phyloP scores from a whole-genome alignment of 495 filamentous ascomycete species.

The Aspergillus mulundensis region DNA sequence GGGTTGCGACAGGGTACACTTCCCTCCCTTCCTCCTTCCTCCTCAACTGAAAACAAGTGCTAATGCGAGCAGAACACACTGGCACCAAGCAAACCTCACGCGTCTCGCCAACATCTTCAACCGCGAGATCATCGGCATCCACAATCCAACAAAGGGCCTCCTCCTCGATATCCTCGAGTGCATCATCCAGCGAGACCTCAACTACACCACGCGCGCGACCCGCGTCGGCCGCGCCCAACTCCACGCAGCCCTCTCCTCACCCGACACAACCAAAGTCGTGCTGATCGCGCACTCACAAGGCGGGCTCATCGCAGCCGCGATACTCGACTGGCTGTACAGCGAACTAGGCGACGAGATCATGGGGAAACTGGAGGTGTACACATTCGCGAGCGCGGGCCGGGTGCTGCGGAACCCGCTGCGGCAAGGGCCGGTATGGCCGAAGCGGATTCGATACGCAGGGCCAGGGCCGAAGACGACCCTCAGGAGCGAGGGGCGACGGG shows the following conservation, averaged over 20 bases:
- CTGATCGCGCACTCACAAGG: constrained; percentile 75
- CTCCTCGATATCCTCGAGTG: constrained; percentile 67
- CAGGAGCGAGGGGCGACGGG: no score
- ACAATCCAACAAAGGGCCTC: constrained; percentile 64
- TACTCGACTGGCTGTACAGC: constrained; percentile 66
- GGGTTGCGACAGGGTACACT: constrained; percentile 10
- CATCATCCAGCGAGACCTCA: constrained; percentile 64
- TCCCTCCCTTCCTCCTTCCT: neutral
- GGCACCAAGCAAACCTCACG: constrained; percentile 62
- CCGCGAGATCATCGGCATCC: constrained; percentile 63
- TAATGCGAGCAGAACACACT: neutral
- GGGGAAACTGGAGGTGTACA: constrained; percentile 68
- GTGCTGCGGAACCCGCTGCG: constrained; percentile 79
- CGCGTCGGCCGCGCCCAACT: constrained; percentile 30
- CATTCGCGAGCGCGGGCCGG: constrained; percentile 70
- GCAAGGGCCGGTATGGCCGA: no score
- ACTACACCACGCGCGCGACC: constrained; percentile 60
- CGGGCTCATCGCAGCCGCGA: constrained; percentile 61
- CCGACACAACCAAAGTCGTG: constrained; percentile 58
- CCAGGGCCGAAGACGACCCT: no score
- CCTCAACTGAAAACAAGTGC: neutral
- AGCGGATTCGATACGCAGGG: no score
- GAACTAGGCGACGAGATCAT: constrained; percentile 60
- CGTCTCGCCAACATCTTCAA: constrained; percentile 63
- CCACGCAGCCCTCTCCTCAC: constrained; percentile 16